Conservation (phyloP, 176 grass and related monocot genomes). For the Avena eriantha region DNA sequence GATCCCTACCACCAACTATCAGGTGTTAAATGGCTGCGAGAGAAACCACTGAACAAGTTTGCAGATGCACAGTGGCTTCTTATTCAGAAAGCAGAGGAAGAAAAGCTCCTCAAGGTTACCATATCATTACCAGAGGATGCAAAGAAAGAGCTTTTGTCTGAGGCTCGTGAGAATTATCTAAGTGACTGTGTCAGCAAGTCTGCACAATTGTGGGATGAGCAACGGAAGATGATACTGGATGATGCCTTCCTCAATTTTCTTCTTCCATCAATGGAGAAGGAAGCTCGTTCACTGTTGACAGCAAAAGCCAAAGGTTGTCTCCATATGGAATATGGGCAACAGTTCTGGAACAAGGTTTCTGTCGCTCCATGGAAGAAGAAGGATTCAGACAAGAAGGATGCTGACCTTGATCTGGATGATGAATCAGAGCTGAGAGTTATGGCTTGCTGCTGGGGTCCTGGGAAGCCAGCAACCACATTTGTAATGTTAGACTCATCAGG, state of each 20-base stretch:
- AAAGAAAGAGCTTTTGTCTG: constrained; percentile 76
- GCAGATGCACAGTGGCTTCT: constrained; percentile 88
- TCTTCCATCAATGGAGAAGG: constrained; percentile 92
- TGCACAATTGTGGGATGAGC: constrained; percentile 95
- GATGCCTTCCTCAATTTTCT: constrained; percentile 87
- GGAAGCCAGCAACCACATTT: constrained; percentile 92
- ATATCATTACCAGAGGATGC: constrained; percentile 79
- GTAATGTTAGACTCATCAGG: constrained; percentile 92
- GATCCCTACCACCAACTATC: constrained; percentile 83
- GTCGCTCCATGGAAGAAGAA: constrained; percentile 89
- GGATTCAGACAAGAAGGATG: constrained; percentile 61
- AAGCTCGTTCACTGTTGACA: constrained; percentile 70
- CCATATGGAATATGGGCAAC: constrained; percentile 83
- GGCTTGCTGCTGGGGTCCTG: constrained; percentile 97
- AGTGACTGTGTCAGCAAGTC: constrained; percentile 96
- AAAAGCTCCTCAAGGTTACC: constrained; percentile 91
- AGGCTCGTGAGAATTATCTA: constrained; percentile 86
- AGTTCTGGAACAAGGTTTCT: constrained; percentile 81
- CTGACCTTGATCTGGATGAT: constrained; percentile 70
- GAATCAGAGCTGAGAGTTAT: constrained; percentile 86
- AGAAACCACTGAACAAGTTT: constrained; percentile 89
- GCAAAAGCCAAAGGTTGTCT: constrained; percentile 82
- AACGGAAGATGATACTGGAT: constrained; percentile 94
- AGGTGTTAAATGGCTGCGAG: constrained; percentile 75
- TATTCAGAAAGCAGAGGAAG: constrained; percentile 99